Evolutionary conservation across 2,329 filamentous ascomycete genomes (phyloP), one percentile per base, ranked within the genome.

Genomic region (Colletotrichum melonis): DNA sequence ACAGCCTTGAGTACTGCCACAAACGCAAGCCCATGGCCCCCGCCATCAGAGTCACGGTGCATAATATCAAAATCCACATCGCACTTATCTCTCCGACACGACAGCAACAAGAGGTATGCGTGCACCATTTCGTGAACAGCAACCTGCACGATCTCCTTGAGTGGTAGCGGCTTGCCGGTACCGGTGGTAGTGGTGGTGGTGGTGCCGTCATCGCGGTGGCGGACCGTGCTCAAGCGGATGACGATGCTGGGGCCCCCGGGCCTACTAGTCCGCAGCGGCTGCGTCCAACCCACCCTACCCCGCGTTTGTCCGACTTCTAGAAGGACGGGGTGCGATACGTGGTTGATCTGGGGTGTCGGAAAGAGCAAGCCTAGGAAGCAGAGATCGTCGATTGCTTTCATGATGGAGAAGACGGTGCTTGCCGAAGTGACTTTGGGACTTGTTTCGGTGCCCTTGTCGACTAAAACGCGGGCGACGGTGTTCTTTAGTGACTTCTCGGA

Each of bases 61-160:
- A 73, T 70, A 12, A 56, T 19, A 12, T 73, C 67, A 19, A 73
- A 73, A 56, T 73, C 67, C 8, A 24, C 49, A 4, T 68, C 62
- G 19, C 71, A 73, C 56, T 73, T 60, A 19, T 57, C 71, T 12
- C 42, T 26, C 6, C 64, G 69, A 24, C 69, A 73, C 7, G 69
- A 69, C 9, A 75, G 54, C 24, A 75, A 19, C 22, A 74, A 16
- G 8, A 75, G 59, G 16, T 75, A 75, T 4, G 72, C 72, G 54
- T 75, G 67, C 42, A 77, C 26, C 56, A 80, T 77, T 6, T 77
- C 76, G 26, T 78, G 75, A 1, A 83, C 73, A 1, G 83, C 75
- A 35, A 76, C 71, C 70, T 80, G 76, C 26, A 83, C 75, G 14
- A 84, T 79, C 38, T 79, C 79, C n/a, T 9, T 38, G 32, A 74